Evolutionary conservation across 2,329 filamentous ascomycete genomes (phyloP).

Genomic region (Fusarium protoensiforme): DNA sequence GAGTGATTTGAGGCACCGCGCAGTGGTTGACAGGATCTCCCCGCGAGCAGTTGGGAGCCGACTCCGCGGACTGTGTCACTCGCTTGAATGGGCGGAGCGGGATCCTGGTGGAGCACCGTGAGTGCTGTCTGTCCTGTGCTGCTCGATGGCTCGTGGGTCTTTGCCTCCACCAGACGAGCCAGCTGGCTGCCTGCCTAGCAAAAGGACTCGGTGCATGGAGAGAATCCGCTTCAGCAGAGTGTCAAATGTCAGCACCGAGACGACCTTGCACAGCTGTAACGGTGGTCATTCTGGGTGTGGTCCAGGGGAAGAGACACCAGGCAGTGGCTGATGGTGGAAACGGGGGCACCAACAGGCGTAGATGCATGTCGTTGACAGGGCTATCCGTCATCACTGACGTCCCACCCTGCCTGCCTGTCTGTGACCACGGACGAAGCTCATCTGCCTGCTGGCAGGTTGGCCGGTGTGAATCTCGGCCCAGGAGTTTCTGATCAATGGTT

Average conservation of each 20-base stretch:
- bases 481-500: constrained; percentile 1
- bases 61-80: constrained; percentile 33
- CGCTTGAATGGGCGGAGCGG: constrained; percentile 30
- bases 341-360: constrained; percentile 30
- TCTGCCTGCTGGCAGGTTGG: constrained; percentile 32
- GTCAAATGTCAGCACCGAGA: constrained; percentile 5
- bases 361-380: constrained; percentile 17
- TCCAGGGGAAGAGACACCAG: constrained; percentile 17
- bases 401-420: constrained; percentile 31
- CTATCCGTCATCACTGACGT: constrained; percentile 36
- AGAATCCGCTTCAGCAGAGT: constrained; percentile 10
- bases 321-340: constrained; percentile 27
- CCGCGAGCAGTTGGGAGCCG: constrained; percentile 20
- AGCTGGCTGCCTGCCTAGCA: constrained; percentile 7
- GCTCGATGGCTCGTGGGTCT: constrained; percentile 27
- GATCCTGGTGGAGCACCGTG: constrained; percentile 13
- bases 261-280: constrained; percentile 32
- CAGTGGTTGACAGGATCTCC: constrained; percentile 31
- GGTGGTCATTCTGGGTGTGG: constrained; percentile 22
- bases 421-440: constrained; percentile 16
- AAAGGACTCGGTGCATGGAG: constrained; percentile 10
- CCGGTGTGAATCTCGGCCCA: constrained; percentile 31
- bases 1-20: constrained; percentile 15
- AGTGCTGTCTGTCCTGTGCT: constrained; percentile 7
- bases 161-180: constrained; percentile 17